Percentiles rank a stretch among this genome's conserved stretches.
These are phyloP conservation scores for Graphilbum fragrans DNA, from an alignment of 2,329 filamentous ascomycete genomes.

Conservation along the genomic window DNA sequence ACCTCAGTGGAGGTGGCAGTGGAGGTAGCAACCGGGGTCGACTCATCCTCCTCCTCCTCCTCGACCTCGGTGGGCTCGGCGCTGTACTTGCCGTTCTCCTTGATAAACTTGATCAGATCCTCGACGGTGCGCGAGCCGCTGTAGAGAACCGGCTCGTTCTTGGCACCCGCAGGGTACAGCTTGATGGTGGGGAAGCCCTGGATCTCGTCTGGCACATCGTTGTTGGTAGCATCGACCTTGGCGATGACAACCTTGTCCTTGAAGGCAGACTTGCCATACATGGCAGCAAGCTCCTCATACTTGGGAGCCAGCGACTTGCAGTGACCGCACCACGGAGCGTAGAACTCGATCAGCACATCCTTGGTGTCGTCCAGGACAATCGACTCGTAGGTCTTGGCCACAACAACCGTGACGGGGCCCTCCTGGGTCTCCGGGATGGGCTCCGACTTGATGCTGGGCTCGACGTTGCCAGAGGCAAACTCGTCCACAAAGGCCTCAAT, in stretches of 20 bases:
- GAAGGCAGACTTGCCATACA: slow-evolving; percentile 67
- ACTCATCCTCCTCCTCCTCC: slow-evolving; percentile 32
- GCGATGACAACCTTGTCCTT: slow-evolving; percentile 81
- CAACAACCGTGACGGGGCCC: slow-evolving; percentile 73
- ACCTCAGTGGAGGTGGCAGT: slow-evolving; percentile 26
- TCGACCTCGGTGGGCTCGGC: slow-evolving; percentile 47
- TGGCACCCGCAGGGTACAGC: slow-evolving; percentile 83
- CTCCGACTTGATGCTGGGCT: slow-evolving; percentile 97
- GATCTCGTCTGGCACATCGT: slow-evolving; percentile 95
- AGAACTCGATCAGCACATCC: slow-evolving; percentile 97
- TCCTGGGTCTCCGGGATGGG: slow-evolving; percentile 90
- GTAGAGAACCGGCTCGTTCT: slow-evolving; percentile 78
- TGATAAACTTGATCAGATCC: slow-evolving; percentile 84
- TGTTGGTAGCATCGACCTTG: slow-evolving; percentile 93
- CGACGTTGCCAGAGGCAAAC: slow-evolving; percentile 75
- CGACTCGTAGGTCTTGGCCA: slow-evolving; percentile 87
- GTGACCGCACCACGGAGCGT: slow-evolving; percentile 98
- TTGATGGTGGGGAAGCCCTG: slow-evolving; percentile 99
- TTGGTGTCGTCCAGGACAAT: slow-evolving; percentile 87
- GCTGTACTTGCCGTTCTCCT: slow-evolving; percentile 88
- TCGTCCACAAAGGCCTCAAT: slow-evolving; percentile 78
- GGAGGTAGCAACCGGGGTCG: slow-evolving; percentile 11
- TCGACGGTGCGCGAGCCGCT: slow-evolving; percentile 77
- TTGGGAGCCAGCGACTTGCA: slow-evolving; percentile 97
- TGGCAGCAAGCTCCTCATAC: slow-evolving; percentile 80